phyloP scores from a whole-genome alignment of 2,329 filamentous ascomycete genomes.

The Rhynchosporium secalis region DNA sequence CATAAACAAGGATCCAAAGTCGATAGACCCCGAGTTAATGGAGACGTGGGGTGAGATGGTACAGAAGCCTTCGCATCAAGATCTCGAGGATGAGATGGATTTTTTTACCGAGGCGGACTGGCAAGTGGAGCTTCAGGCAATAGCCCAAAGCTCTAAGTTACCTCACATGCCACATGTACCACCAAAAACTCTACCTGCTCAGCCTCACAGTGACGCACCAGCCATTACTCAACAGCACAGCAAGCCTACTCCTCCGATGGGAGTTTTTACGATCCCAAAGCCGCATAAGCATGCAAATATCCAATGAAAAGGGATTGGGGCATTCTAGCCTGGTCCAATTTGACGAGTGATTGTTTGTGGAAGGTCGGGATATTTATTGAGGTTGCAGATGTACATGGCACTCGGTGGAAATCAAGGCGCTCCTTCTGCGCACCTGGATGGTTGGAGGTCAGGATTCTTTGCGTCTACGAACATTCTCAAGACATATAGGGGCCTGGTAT shows the following conservation, averaged over 20 bases:
- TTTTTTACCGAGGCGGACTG: not conserved
- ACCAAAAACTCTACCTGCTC: too few species aligned
- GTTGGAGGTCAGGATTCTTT: not conserved
- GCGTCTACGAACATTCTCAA: not conserved
- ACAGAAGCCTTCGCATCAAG: not conserved
- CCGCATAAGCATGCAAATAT: not conserved
- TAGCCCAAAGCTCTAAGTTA: not conserved
- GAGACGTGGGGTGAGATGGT: conserved; percentile 25
- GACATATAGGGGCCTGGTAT: not conserved
- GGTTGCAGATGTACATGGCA: not conserved
- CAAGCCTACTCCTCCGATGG: not conserved
- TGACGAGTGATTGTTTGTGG: not conserved
- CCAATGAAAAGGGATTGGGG: not conserved
- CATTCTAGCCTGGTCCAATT: not conserved
- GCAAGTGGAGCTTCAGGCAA: not conserved
- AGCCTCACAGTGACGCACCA: not conserved
- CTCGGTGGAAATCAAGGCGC: not conserved
- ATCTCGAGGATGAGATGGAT: not conserved
- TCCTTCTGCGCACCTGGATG: not conserved
- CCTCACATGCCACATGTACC: not conserved
- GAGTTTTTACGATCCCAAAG: not conserved
- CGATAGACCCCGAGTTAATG: conserved; percentile 5
- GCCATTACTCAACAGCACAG: not conserved
- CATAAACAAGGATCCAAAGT: conserved; percentile 11
- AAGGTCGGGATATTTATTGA: not conserved